Evolutionary conservation across 306 rosid species (phyloP).

Genomic region (Sicyos baderoa): DNA sequence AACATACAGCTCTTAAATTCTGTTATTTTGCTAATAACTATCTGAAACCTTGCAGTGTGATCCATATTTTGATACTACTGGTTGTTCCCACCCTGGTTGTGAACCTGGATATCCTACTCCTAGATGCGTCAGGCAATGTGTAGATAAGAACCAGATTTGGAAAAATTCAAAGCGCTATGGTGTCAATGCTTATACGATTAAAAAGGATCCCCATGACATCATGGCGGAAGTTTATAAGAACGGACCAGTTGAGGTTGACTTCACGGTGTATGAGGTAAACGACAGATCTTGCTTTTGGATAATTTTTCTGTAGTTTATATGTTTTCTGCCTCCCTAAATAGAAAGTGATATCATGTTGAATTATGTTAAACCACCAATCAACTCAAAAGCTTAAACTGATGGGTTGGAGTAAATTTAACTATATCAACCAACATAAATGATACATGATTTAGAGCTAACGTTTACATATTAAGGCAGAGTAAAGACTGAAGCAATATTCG

Average conservation of each 20-base stretch:
- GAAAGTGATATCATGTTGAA: no score
- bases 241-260: constrained; percentile 87
- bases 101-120: constrained; percentile 81
- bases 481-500: no score
- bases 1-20: not conserved
- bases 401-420: no score
- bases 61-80: constrained; percentile 80
- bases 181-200: constrained; percentile 51
- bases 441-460: not conserved
- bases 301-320: not conserved
- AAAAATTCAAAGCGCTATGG: constrained; percentile 65
- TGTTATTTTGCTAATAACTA: not conserved
- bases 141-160: constrained; percentile 59
- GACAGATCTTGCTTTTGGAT: constrained; percentile 13
- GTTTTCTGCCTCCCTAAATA: not conserved
- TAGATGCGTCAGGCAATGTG: constrained; percentile 64
- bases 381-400: no score
- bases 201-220: constrained; percentile 52
- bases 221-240: constrained; percentile 87
- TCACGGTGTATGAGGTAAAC: constrained; percentile 82
- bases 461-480: not conserved
- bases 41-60: constrained; percentile 53
- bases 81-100: constrained; percentile 97
- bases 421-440: no score
- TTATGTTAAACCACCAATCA: no score